These are phyloP conservation scores for Cryptosporidium bovis DNA, from an alignment of 169 alveolate genomes.

Conservation along the genomic window DNA sequence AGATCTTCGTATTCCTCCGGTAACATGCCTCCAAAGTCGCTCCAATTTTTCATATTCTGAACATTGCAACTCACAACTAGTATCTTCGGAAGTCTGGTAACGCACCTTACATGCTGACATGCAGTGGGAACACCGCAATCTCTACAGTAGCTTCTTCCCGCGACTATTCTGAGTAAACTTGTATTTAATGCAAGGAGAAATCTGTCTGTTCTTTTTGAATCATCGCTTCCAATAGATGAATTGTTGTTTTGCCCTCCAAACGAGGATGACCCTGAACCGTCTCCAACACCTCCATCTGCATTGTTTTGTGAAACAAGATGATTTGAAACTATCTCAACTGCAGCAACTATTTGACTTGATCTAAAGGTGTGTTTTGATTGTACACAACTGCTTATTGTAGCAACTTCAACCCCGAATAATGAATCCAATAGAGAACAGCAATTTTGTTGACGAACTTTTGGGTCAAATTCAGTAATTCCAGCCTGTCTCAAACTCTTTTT, in stretches of 20 bases:
- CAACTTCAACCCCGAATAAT: conserved; percentile 29
- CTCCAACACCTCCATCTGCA: background rate
- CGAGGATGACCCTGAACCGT: background rate
- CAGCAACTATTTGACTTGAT: conserved; percentile 1
- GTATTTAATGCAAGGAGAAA: conserved; percentile 20
- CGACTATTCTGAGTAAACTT: conserved; percentile 14
- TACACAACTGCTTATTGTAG: conserved; percentile 46
- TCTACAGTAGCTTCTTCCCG: conserved; percentile 48
- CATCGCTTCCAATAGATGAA: background rate
- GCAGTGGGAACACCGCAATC: conserved; percentile 40
- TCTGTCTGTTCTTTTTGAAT: conserved; percentile 3
- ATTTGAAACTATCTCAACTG: background rate
- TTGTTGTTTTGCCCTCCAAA: background rate
- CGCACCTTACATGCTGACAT: conserved; percentile 60
- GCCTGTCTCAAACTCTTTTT: background rate
- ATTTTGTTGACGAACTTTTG: background rate
- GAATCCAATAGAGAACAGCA: background rate
- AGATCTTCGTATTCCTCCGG: conserved; percentile 31
- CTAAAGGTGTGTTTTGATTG: conserved; percentile 26
- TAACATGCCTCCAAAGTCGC: conserved; percentile 45
- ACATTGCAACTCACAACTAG: conserved; percentile 20
- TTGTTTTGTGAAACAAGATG: conserved; percentile 1
- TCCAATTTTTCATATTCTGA: conserved; percentile 30
- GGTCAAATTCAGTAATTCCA: background rate
- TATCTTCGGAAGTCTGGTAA: conserved; percentile 24